These are phyloP conservation scores for Globisporangium camurandrum DNA, from an alignment of 352 stramenopile species.

Conservation along the genomic window DNA sequence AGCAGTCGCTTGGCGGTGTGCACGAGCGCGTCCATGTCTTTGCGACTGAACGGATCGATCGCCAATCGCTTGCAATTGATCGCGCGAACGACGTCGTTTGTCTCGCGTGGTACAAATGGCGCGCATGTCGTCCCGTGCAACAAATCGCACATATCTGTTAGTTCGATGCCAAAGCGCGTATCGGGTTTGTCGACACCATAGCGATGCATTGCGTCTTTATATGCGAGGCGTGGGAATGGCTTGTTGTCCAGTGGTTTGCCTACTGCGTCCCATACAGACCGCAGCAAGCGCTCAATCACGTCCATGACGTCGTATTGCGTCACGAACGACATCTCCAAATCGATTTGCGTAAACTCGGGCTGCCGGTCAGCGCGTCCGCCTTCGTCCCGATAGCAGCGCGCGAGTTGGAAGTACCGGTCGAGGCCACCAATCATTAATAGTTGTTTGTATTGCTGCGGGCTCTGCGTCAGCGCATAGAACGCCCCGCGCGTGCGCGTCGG, in stretches of 20 bases:
- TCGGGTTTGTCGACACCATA: constrained; percentile 86
- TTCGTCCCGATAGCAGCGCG: constrained; percentile 87
- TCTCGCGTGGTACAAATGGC: constrained; percentile 17
- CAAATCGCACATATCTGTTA: constrained; percentile 44
- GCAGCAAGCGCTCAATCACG: constrained; percentile 68
- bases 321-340: constrained; percentile 88
- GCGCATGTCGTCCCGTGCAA: constrained; percentile 32
- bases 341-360: constrained; percentile 89
- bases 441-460: constrained; percentile 90
- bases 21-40: constrained; percentile 61
- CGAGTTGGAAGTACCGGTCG: constrained; percentile 87
- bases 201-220: constrained; percentile 67
- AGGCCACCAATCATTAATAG: constrained; percentile 86
- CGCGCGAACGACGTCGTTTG: constrained; percentile 33
- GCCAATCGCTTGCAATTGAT: constrained; percentile 64
- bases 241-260: constrained; percentile 29
- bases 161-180: constrained; percentile 66
- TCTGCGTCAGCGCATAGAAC: constrained; percentile 87
- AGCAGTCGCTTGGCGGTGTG: constrained; percentile 40
- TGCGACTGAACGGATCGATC: constrained; percentile 56
- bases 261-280: constrained; percentile 49
- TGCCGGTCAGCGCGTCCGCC: constrained; percentile 81
- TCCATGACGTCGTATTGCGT: constrained; percentile 64
- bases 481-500: constrained; percentile 54
- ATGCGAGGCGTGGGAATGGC: constrained; percentile 61